Conservation (phyloP, 2,329 filamentous ascomycete genomes). For the Fusarium oxysporum region DNA sequence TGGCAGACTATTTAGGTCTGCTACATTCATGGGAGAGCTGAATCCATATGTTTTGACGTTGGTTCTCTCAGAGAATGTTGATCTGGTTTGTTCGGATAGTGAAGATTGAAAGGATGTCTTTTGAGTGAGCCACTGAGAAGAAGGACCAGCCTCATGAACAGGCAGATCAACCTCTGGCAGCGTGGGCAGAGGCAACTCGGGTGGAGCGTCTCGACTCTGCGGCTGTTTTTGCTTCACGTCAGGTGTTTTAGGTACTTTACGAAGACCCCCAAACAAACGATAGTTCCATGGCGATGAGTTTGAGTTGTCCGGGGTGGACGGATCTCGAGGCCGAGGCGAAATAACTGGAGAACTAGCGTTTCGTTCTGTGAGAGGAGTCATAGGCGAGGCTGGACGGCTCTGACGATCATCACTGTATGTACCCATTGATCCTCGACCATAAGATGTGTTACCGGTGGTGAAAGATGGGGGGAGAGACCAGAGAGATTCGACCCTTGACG, state of each 20-base stretch:
- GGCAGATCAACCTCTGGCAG: constrained; percentile 46
- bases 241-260: constrained; percentile 57
- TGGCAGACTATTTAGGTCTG: constrained; percentile 55
- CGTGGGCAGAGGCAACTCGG: constrained; percentile 45
- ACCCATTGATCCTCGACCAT: constrained; percentile 61
- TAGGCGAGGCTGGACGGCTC: constrained; percentile 61
- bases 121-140: constrained; percentile 34
- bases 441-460: constrained; percentile 60
- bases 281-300: constrained; percentile 62
- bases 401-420: constrained; percentile 60
- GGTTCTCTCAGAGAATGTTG: constrained; percentile 61
- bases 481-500: constrained; percentile 48
- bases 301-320: constrained; percentile 35
- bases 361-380: constrained; percentile 60
- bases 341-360: constrained; percentile 40
- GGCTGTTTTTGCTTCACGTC: constrained; percentile 58
- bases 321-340: constrained; percentile 24
- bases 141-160: constrained; percentile 31
- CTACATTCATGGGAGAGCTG: constrained; percentile 52
- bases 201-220: constrained; percentile 43
- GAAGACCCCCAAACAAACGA: constrained; percentile 65
- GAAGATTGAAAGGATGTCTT: constrained; percentile 44
- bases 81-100: constrained; percentile 50
- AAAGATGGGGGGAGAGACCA: constrained; percentile 58
- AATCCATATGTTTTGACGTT: constrained; percentile 67